A percentile compares a stretch with the other conserved stretches of the same genome.
Conservation (phyloP, 306 rosid genomes). For the Cucurbita ficifolia region DNA sequence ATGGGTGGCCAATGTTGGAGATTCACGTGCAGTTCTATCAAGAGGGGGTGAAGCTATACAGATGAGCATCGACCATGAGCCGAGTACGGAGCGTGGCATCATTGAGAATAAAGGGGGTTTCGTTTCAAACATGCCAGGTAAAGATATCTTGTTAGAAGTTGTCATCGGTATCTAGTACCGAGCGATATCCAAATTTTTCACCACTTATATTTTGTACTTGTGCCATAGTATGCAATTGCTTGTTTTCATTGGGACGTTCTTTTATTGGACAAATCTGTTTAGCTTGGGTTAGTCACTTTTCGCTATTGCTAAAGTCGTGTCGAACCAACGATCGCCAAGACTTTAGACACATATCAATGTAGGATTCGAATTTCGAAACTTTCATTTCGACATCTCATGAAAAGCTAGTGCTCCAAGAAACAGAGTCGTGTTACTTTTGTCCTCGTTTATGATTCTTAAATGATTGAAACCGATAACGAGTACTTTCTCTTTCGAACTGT, state of each 20-base stretch:
- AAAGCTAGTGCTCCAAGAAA: not conserved
- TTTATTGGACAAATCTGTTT: not conserved
- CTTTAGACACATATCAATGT: not conserved
- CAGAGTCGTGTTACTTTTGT: not conserved
- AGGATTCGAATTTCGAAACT: not conserved
- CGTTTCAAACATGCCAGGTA: constrained; percentile 97
- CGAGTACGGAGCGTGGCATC: constrained; percentile 59
- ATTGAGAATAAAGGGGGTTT: constrained; percentile 89
- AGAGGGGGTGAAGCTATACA: constrained; percentile 65
- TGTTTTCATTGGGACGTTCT: not conserved
- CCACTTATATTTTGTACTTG: not conserved
- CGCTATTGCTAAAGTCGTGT: too few relatives aligned
- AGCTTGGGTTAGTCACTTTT: not conserved
- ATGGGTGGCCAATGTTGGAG: constrained; percentile 87
- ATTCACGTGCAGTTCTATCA: constrained; percentile 84
- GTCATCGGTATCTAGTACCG: not conserved
- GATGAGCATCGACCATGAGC: constrained; percentile 83
- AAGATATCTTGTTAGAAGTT: not conserved
- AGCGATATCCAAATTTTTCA: not conserved
- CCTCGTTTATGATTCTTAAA: not conserved
- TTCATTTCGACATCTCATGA: not conserved
- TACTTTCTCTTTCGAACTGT: not conserved
- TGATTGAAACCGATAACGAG: not conserved
- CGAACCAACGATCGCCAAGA: not conserved
- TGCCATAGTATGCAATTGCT: not conserved